Base-by-base conservation (phyloP, 176 grass and related monocot genomes). In the Zea luxurians region DNA sequence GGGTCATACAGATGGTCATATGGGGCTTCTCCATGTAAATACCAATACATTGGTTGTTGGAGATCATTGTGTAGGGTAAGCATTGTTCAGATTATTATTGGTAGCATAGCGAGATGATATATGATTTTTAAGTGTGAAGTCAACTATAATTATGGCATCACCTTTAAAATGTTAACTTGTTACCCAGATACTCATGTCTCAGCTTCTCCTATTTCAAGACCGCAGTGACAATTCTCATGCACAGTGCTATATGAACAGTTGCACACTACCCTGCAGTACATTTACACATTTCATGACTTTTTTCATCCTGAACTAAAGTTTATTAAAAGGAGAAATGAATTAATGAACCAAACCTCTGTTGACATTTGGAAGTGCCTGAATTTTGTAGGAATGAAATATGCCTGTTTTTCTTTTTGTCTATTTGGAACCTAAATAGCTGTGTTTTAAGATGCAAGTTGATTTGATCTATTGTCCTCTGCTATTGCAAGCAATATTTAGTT, bases 61-160 rank as follows among this genome's bases (percentile, higher is more conserved):
- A 50, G 95, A 98, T 77, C 95, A 98, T 85, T 98, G 95, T 43
- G 95, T 98, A 65, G 91, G 95, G 95, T 98, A 92, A 92, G 91
- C 73, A 66, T 67, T 85, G 60, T 77, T 71, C 35, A 77, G 45
- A 44, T 61, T 48, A 36, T 72, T 18, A 72, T 4, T 4, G 12
- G 6, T n/a, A 36, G 58, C 10, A 17, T 21, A 73, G 41, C 46
- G 10, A 78, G 38, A 72, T 64, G 72, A 27, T 71, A 2, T 70
- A 70, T 70, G 34, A 61, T 79, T 11, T 66, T 73, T 1, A 41
- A 53, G 11, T 36, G 55, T 77, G 18, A 59, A 55, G 6, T 58
- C 17, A 58, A 55, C 34, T 75, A 45, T 71, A 79, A 68, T 53
- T 70, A 53, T 37, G 9, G 9, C 7, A 52, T 48, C 13, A 17